Percentiles rank a stretch among this genome's conserved stretches.
Conservation (phyloP, 2,329 filamentous ascomycete genomes). For the Leptographium galeiforme region DNA sequence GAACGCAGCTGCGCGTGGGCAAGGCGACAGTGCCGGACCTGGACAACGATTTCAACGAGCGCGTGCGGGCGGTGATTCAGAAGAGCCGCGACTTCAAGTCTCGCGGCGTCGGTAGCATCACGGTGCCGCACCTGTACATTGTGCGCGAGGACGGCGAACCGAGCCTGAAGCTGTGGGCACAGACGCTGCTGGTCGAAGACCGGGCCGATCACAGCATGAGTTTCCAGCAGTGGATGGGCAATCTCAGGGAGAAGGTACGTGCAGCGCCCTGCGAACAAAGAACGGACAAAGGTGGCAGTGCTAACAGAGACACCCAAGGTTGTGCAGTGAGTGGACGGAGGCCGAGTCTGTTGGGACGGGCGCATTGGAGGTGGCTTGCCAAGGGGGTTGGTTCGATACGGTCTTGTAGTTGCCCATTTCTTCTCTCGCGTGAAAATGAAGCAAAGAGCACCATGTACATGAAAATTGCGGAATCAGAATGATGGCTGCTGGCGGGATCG, state of each 20-base stretch:
- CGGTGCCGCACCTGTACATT: conserved; percentile 84
- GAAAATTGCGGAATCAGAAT: too few relatives aligned
- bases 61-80: conserved; percentile 75
- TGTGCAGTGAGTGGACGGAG: conserved; percentile 18
- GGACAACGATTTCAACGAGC: conserved; percentile 93
- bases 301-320: conserved; percentile 13
- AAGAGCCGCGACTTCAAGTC: conserved; percentile 83
- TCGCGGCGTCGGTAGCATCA: conserved; percentile 82
- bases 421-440: background rate
- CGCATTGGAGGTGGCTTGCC: background rate
- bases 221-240: conserved; percentile 84
- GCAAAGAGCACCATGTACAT: background rate
- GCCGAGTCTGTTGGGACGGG: background rate
- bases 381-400: background rate
- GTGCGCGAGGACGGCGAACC: conserved; percentile 94
- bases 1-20: conserved; percentile 74
- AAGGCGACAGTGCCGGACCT: conserved; percentile 78
- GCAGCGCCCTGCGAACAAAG: background rate
- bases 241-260: conserved; percentile 80
- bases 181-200: conserved; percentile 90
- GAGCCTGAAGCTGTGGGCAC: conserved; percentile 88
- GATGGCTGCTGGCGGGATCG: too few relatives aligned
- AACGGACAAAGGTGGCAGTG: background rate
- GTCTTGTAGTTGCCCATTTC: too few relatives aligned
- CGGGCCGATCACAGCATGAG: conserved; percentile 87